Evolutionary conservation across 2,329 filamentous ascomycete genomes (phyloP).

Genomic region (Arthrobotrys musiformis): DNA sequence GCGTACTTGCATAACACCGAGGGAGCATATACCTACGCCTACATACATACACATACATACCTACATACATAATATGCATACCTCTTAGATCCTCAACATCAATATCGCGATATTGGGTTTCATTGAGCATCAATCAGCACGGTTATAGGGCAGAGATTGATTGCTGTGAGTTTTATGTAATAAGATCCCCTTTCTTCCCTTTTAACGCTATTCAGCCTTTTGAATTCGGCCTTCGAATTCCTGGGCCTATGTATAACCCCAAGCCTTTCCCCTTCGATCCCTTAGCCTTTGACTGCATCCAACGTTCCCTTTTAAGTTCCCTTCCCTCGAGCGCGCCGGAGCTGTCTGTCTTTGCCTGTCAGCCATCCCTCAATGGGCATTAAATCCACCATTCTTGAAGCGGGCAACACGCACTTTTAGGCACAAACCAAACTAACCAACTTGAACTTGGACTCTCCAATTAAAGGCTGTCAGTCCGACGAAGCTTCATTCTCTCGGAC

Average conservation of each 20-base stretch:
- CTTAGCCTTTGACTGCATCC: neutral
- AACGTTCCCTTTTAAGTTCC: neutral
- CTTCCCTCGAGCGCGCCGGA: slow-evolving; percentile 22
- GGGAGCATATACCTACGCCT: too few relatives aligned
- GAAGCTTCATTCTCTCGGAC: slow-evolving; percentile 23
- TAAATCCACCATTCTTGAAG: slow-evolving; percentile 15
- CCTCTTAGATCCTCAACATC: too few relatives aligned
- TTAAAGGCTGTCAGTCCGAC: slow-evolving; percentile 40
- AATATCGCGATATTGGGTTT: too few relatives aligned
- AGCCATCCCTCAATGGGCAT: neutral
- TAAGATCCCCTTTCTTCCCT: slow-evolving; percentile 10
- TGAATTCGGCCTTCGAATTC: neutral
- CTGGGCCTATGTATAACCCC: neutral
- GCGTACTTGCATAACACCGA: neutral
- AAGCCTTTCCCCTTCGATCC: neutral
- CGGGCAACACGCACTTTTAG: slow-evolving; percentile 32
- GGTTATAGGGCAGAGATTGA: slow-evolving; percentile 11
- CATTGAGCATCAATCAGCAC: too few relatives aligned
- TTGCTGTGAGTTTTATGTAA: slow-evolving; percentile 29
- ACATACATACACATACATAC: slow-evolving; percentile 11
- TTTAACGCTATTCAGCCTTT: neutral
- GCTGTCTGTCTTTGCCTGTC: slow-evolving; percentile 3
- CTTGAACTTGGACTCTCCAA: slow-evolving; percentile 30
- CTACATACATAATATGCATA: neutral
- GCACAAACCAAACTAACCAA: slow-evolving; percentile 27